Evolutionary conservation across 2,329 filamentous ascomycete genomes (phyloP).

Genomic region (Knufia petricola): DNA sequence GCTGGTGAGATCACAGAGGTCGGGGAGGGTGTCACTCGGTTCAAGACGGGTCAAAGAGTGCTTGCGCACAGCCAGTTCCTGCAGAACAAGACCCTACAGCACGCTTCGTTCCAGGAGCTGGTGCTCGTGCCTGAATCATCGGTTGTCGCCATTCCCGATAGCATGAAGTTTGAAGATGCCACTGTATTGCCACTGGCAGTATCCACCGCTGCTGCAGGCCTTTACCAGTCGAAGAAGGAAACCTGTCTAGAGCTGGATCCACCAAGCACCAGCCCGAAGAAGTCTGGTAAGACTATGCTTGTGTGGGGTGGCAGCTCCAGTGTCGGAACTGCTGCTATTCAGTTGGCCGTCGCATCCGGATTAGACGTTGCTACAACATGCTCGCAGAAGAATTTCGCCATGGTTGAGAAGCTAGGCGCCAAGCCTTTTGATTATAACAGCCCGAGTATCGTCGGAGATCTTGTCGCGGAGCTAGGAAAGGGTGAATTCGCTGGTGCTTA

Average conservation of each 20-base stretch:
- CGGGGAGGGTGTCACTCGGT: slow-evolving; percentile 22
- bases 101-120: slow-evolving; percentile 28
- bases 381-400: slow-evolving; percentile 35
- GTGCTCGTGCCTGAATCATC: slow-evolving; percentile 22
- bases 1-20: slow-evolving; percentile 26
- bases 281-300: slow-evolving; percentile 29
- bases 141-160: slow-evolving; percentile 23
- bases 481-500: slow-evolving; percentile 11
- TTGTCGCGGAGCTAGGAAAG: slow-evolving; percentile 15
- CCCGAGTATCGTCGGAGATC: slow-evolving; percentile 15
- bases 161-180: slow-evolving; percentile 25
- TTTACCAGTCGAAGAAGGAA: slow-evolving; percentile 24
- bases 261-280: slow-evolving; percentile 11
- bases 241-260: slow-evolving; percentile 17
- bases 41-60: slow-evolving; percentile 27
- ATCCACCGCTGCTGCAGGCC: slow-evolving; percentile 25
- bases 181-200: slow-evolving; percentile 27
- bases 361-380: slow-evolving; percentile 33
- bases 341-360: slow-evolving; percentile 33
- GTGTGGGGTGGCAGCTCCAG: slow-evolving; percentile 45
- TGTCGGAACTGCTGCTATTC: slow-evolving; percentile 38
- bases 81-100: slow-evolving; percentile 10
- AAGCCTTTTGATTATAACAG: slow-evolving; percentile 35
- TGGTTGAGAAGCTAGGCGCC: slow-evolving; percentile 37
- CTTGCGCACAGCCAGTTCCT: slow-evolving; percentile 22